Base-by-base conservation (phyloP, 345 rosid genomes). In the Corchorus olitorius region DNA sequence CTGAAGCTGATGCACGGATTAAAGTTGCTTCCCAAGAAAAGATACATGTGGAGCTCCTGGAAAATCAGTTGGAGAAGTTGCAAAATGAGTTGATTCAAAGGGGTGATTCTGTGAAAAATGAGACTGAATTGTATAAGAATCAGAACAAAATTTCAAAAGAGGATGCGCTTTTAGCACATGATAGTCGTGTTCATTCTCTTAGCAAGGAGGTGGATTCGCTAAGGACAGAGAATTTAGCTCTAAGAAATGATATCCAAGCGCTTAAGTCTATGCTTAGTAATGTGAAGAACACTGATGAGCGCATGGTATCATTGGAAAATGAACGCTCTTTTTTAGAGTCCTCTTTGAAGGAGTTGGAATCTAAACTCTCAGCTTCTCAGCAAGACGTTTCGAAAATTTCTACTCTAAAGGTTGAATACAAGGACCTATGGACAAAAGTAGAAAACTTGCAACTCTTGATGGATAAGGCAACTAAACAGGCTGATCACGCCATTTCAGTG, bases 1-100 rank as follows among this genome's bases (percentile, higher is more conserved):
- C 92, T 22, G 99, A 95, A 83, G 90, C 91, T 81, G 97, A 95
- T 86, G 98, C 93, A n/a, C 86, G 87, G 75, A 88, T 95, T 72
- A 86, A 82, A 84, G 84, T 86, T 73, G 88, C 98, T 82, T 83
- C 93, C 53, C 93, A 88, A 76, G 93, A 90, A 84, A 95, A 92
- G 88, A 78, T 85, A 77, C 92, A 84, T 19, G 91, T 84, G 33
- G 92, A 89, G 82, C 81, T 89, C 79, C 79, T 90, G n/a, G 94
- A 90, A 85, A 85, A 83, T 50, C 92, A 95, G 74, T 79, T 95
- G 52, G 88, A 90, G 82, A 88, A 88, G 83, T 82, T 95, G 77
- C 84, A 77, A 52, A 77, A 81, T 75, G 97, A 93, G 78, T 70
- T 89, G 85, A 53, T 76, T 55, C 78, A 80, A 37, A 82, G 87